Evolutionary conservation across 768 basidiomycete genomes (phyloP).

Genomic region (Pisolithus tinctorius): DNA sequence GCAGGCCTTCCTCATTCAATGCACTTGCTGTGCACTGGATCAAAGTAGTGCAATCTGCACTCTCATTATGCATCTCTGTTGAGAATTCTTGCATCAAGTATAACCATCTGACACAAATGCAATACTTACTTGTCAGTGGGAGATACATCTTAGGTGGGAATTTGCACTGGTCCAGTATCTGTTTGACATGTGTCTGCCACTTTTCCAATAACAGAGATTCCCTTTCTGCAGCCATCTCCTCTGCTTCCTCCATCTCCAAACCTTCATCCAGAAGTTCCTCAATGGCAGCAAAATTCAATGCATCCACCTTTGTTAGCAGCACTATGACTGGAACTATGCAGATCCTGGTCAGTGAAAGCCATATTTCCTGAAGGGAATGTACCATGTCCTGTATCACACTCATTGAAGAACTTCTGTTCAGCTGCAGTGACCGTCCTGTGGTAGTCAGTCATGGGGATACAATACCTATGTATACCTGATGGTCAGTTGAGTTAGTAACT

Average conservation of each 20-base stretch:
- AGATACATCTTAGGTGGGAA: no score
- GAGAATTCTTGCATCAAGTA: no score
- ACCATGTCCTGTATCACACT: slow-evolving; percentile 11
- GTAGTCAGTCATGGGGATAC: slow-evolving; percentile 24
- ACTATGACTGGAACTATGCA: slow-evolving; percentile 31
- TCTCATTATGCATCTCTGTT: no score
- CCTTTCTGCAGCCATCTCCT: slow-evolving; percentile 6
- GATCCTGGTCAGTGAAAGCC: background rate
- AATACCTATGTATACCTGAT: slow-evolving; percentile 32
- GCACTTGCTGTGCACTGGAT: background rate
- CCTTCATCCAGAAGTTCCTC: slow-evolving; percentile 6
- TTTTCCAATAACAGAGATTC: no score
- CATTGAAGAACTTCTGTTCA: slow-evolving; percentile 28
- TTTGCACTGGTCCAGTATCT: no score
- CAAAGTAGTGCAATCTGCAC: background rate
- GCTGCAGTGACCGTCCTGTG: slow-evolving; percentile 19
- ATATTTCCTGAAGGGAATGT: background rate
- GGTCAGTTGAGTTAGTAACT: background rate
- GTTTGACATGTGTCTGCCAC: no score
- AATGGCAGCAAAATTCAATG: slow-evolving; percentile 16
- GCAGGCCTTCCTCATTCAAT: background rate
- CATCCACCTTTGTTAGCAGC: slow-evolving; percentile 35
- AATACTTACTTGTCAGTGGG: no score
- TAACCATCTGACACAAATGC: no score
- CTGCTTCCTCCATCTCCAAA: slow-evolving; percentile 5